Conservation (phyloP, 1,284 basidiomycete genomes). For the Malassezia psittaci region DNA sequence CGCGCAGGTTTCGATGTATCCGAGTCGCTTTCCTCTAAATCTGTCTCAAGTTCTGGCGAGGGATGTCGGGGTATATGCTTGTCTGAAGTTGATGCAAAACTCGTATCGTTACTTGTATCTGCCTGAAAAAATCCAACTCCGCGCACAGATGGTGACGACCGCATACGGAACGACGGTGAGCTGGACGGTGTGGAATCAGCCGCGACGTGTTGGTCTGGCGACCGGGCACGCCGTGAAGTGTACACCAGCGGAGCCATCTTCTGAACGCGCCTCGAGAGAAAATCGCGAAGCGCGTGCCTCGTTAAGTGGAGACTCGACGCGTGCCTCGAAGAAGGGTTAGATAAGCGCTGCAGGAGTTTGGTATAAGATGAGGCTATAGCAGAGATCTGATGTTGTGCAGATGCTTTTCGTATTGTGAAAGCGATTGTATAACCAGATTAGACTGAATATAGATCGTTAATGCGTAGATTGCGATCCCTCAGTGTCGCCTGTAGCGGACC, state of each 20-base stretch:
- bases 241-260: slow-evolving; percentile 8
- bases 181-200: neutral
- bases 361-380: neutral
- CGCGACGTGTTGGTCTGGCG: neutral
- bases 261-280: neutral
- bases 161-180: slow-evolving; percentile 15
- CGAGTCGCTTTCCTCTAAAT: slow-evolving; percentile 7
- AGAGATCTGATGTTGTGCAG: no score
- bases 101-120: slow-evolving; percentile 18
- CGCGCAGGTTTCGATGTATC: neutral
- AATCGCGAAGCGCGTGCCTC: neutral
- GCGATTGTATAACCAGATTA: no score
- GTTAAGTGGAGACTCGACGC: no score
- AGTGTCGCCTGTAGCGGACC: slow-evolving; percentile 39
- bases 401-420: no score
- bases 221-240: neutral
- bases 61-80: neutral
- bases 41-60: slow-evolving; percentile 10
- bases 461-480: slow-evolving; percentile 10
- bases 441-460: no score
- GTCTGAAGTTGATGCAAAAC: slow-evolving; percentile 3
- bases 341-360: no score
- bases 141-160: slow-evolving; percentile 3
- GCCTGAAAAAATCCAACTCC: neutral
- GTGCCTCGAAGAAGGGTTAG: no score